These are phyloP conservation scores for Abrus pulchellus DNA, from an alignment of 306 rosid genomes.

Conservation along the genomic window DNA sequence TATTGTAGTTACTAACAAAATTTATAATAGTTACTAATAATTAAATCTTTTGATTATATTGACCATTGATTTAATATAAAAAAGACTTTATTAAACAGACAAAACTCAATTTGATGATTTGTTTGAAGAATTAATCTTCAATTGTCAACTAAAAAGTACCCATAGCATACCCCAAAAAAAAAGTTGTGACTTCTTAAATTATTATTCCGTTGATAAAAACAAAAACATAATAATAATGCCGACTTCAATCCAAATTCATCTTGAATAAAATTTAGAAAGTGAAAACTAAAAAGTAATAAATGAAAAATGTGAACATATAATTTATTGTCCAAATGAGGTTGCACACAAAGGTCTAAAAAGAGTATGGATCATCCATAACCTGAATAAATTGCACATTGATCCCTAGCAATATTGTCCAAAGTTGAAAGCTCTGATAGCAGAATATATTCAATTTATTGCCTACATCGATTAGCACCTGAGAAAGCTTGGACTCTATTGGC, in stretches of 20 bases:
- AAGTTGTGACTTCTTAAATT: no score
- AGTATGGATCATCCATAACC: not conserved
- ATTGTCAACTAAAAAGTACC: no score
- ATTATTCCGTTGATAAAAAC: no score
- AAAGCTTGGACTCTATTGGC: not conserved
- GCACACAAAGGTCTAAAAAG: not conserved
- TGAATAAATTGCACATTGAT: not conserved
- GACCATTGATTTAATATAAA: not conserved
- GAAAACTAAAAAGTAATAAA: no score
- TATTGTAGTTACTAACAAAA: not conserved
- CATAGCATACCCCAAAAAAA: no score
- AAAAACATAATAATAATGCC: no score
- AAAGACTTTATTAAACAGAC: no score
- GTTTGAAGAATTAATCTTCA: no score
- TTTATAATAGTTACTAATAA: not conserved
- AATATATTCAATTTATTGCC: not conserved
- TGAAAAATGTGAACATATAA: no score
- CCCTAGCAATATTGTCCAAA: not conserved
- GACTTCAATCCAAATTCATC: no score
- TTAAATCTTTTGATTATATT: not conserved
- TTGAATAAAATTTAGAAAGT: no score
- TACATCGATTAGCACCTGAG: not conserved
- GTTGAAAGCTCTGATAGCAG: not conserved
- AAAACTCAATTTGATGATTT: no score
- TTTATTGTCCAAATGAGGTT: not conserved